Percentiles rank a stretch among this genome's conserved stretches.
phyloP scores from a whole-genome alignment of 352 stramenopile genomes.

The Lagenidium giganteum region DNA sequence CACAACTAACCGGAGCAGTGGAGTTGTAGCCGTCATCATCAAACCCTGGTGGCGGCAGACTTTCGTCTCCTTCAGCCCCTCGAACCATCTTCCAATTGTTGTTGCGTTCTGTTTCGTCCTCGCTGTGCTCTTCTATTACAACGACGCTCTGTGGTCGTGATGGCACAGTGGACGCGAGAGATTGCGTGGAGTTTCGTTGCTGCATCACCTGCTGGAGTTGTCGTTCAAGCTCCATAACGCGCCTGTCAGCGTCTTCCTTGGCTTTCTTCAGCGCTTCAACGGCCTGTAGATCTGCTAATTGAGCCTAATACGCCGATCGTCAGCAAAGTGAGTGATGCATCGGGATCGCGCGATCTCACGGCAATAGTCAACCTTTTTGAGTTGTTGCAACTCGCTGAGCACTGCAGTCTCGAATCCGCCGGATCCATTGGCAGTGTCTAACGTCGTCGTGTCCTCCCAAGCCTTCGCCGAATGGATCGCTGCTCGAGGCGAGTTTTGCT shows the following conservation, averaged over 20 bases:
- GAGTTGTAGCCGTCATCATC: neutral
- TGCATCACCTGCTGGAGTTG: constrained; percentile 12
- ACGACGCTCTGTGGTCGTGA: no score
- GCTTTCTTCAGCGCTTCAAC: constrained; percentile 27
- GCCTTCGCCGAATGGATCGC: neutral
- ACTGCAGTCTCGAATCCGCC: constrained; percentile 36
- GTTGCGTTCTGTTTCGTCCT: constrained; percentile 6
- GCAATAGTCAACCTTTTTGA: constrained; percentile 30
- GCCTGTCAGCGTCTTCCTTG: constrained; percentile 28
- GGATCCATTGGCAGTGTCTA: neutral
- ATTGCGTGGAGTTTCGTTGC: neutral
- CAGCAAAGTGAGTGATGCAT: neutral
- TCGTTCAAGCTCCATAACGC: constrained; percentile 20
- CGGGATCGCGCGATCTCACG: constrained; percentile 2
- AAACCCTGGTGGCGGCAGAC: constrained; percentile 13
- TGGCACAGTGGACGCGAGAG: neutral
- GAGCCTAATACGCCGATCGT: constrained; percentile 20
- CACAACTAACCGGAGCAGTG: neutral
- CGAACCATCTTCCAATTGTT: constrained; percentile 11
- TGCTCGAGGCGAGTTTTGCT: no score
- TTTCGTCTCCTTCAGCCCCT: constrained; percentile 10
- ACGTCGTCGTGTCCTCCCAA: neutral
- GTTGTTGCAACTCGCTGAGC: constrained; percentile 37
- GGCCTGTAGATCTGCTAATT: constrained; percentile 27
- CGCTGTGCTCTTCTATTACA: constrained; percentile 4